Evolutionary conservation across 163 green algal species (phyloP).

Genomic region (Scenedesmus sp.): DNA sequence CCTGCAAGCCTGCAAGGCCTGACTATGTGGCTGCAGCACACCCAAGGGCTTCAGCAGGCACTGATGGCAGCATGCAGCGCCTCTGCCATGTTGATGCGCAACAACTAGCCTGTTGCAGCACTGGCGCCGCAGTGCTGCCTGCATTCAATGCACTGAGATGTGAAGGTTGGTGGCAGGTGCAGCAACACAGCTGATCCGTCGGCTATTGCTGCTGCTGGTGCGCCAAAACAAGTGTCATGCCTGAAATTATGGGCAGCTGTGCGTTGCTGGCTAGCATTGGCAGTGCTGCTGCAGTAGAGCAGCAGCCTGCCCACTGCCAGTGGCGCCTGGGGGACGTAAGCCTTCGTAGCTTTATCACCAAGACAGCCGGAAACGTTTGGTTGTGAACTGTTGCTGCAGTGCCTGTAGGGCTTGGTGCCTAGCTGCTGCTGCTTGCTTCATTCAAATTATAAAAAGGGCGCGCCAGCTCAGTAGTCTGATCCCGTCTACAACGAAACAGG

Average conservation of each 20-base stretch:
- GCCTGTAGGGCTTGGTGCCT: neutral
- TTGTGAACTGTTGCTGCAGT: neutral
- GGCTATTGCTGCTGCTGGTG: too few species aligned
- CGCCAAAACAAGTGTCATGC: neutral
- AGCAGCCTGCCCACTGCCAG: neutral
- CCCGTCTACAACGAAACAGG: neutral
- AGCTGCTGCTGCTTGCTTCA: constrained; percentile 1
- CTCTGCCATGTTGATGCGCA: neutral
- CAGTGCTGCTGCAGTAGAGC: neutral
- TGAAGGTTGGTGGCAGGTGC: neutral
- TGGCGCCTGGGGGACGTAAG: neutral
- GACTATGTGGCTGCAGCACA: neutral
- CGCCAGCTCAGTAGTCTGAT: neutral
- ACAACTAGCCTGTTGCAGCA: neutral
- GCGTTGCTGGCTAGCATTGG: neutral
- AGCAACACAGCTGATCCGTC: neutral
- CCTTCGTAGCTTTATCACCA: neutral
- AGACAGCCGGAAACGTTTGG: neutral
- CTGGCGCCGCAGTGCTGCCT: neutral
- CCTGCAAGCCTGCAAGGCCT: neutral
- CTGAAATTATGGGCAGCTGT: neutral
- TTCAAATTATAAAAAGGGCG: neutral
- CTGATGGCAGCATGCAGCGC: neutral
- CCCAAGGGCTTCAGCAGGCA: neutral
- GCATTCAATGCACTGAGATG: neutral